Conservation (phyloP, 768 basidiomycete genomes). For the Cystoderma amianthinum region DNA sequence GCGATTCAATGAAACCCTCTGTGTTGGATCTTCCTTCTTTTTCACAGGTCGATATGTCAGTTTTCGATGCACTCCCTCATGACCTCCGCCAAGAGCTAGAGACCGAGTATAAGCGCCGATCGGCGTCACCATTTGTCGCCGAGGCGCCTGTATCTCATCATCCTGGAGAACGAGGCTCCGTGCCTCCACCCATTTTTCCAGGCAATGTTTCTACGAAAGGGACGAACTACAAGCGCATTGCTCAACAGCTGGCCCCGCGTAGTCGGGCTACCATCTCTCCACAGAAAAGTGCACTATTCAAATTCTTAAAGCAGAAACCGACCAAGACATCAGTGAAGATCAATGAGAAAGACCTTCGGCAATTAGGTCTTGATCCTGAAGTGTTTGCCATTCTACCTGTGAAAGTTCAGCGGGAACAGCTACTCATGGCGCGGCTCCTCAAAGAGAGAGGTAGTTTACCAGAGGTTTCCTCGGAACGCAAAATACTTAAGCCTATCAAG, state of each 20-base stretch:
- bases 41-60: slow-evolving; percentile 68
- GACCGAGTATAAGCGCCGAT: slow-evolving; percentile 56
- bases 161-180: slow-evolving; percentile 2
- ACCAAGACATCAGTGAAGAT: slow-evolving; percentile 32
- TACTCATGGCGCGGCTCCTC: slow-evolving; percentile 50
- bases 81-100: slow-evolving; percentile 68
- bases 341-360: slow-evolving; percentile 48
- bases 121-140: slow-evolving; percentile 35
- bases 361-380: slow-evolving; percentile 67
- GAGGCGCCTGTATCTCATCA: slow-evolving; percentile 7
- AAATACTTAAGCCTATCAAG: slow-evolving; percentile 49
- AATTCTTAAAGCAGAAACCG: slow-evolving; percentile 21
- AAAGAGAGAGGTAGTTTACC: slow-evolving; percentile 34
- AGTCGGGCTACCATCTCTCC: slow-evolving; percentile 32
- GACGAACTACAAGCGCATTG: slow-evolving; percentile 52
- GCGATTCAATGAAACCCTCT: slow-evolving; percentile 13
- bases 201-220: slow-evolving; percentile 22
- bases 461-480: slow-evolving; percentile 32
- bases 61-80: slow-evolving; percentile 64
- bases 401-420: slow-evolving; percentile 67
- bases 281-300: slow-evolving; percentile 21
- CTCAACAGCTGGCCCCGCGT: slow-evolving; percentile 56
- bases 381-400: slow-evolving; percentile 62
- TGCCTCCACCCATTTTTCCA: slow-evolving; percentile 25
- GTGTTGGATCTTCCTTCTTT: slow-evolving; percentile 53